Evolutionary conservation across 106 monocot genomes (phyloP), one percentile per base, ranked within the genome.

Genomic region (Chionographis japonica): DNA sequence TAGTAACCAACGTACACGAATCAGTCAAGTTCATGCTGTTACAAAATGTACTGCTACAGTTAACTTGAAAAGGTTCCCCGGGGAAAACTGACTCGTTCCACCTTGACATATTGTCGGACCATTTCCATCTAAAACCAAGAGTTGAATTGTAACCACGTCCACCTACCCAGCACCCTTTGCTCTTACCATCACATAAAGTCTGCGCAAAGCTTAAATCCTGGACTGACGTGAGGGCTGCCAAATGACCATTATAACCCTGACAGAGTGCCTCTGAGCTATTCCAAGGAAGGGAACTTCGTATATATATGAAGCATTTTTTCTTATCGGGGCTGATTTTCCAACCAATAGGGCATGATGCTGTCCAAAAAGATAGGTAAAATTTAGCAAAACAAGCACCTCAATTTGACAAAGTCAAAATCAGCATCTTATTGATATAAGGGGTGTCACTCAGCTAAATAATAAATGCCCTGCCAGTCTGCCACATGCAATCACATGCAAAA

Each of bases 121-220:
- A 92, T 69, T 74, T 84, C 94, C 94, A 94, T 18, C 37, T 37
- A 66, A 59, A 77, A 61, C 85, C 88, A 77, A 41, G 58, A 61
- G 63, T 66, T 14, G 87, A 83, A 71, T 87, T 89, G 70, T 77
- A 66, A 20, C 69, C 77, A 56, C 62, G 76, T 49, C 92, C 92
- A 17, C 95, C 92, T 40, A 89, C 84, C 92, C 95, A 97, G 54
- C 95, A 97, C 10, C 86, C 89, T 14, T 56, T 72, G 18, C 19
- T 56, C 12, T 58, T 49, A 60, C 53, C 62, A 38, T 66, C 65
- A 74, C 91, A 91, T 16, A 97, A 65, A 65, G 66, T 60, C 71
- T 74, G 69, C 7, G 74, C 83, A 72, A 97, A 80, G 66, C 42
- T 70, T 55, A 97, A 66, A 46, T 92, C 92, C 51, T 89, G 66